phyloP scores from a whole-genome alignment of 164 flowering plant genomes.

The Liquidambar formosana region DNA sequence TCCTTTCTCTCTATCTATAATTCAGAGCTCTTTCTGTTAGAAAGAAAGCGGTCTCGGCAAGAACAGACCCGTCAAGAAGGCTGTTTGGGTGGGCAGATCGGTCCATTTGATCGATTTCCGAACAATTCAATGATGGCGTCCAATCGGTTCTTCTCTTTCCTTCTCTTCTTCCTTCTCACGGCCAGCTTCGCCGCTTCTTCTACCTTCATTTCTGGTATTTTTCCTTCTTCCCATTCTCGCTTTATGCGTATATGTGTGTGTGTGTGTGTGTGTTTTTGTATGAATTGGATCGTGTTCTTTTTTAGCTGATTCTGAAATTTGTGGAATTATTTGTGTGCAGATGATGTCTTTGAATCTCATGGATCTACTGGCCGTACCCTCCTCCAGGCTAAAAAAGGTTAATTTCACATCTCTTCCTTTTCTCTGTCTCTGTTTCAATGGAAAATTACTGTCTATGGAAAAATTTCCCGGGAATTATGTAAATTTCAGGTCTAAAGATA shows the following conservation, averaged over 20 bases:
- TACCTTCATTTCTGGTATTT: constrained; percentile 32
- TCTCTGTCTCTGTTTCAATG: too few relatives aligned
- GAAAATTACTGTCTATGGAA: too few relatives aligned
- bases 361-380: constrained; percentile 31
- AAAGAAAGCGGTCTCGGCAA: background rate
- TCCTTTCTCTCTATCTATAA: background rate
- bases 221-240: background rate
- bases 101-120: background rate
- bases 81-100: constrained; percentile 4
- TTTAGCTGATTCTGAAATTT: background rate
- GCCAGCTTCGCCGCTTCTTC: constrained; percentile 22
- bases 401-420: background rate
- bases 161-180: constrained; percentile 24
- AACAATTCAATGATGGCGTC: constrained; percentile 8
- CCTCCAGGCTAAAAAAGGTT: constrained; percentile 35
- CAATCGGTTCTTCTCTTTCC: constrained; percentile 2
- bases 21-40: background rate
- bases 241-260: background rate
- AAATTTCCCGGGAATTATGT: too few relatives aligned
- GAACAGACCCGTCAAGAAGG: too few relatives aligned
- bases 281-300: background rate
- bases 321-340: constrained; percentile 17
- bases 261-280: background rate
- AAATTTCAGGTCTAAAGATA: too few relatives aligned
- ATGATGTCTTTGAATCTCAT: constrained; percentile 23